Conservation (phyloP, 345 rosid genomes). For the Draba incana region DNA sequence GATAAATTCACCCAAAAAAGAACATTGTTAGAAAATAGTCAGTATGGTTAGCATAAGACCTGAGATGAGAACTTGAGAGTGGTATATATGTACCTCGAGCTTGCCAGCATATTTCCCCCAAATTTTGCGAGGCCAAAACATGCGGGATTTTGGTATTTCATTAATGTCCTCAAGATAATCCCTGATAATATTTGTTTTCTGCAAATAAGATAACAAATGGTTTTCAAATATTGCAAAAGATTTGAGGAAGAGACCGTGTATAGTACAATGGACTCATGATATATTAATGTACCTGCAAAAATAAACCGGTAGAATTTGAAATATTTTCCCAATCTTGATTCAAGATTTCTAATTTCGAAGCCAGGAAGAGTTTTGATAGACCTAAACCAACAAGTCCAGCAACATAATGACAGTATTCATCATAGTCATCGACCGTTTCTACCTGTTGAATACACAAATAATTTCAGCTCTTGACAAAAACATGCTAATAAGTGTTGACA, state of each 20-base stretch:
- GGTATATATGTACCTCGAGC: constrained; percentile 72
- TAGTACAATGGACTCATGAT: background rate
- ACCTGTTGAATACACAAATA: constrained; percentile 50
- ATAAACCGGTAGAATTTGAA: constrained; percentile 85
- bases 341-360: constrained; percentile 66
- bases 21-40: constrained; percentile 25
- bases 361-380: constrained; percentile 78
- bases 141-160: constrained; percentile 95
- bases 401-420: constrained; percentile 93
- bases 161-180: constrained; percentile 97
- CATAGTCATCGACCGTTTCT: constrained; percentile 80
- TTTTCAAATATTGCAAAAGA: constrained; percentile 14
- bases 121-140: constrained; percentile 96
- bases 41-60: constrained; percentile 11
- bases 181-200: constrained; percentile 97
- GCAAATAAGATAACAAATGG: constrained; percentile 4
- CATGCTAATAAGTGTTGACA: background rate
- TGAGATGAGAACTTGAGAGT: constrained; percentile 19
- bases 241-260: background rate
- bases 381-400: constrained; percentile 96
- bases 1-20: constrained; percentile 14
- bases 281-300: constrained; percentile 67
- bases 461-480: background rate
- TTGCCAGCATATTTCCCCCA: constrained; percentile 92
- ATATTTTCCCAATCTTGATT: constrained; percentile 52